Evolutionary conservation across 768 basidiomycete genomes (phyloP).

Genomic region (Lactarius tabidus): DNA sequence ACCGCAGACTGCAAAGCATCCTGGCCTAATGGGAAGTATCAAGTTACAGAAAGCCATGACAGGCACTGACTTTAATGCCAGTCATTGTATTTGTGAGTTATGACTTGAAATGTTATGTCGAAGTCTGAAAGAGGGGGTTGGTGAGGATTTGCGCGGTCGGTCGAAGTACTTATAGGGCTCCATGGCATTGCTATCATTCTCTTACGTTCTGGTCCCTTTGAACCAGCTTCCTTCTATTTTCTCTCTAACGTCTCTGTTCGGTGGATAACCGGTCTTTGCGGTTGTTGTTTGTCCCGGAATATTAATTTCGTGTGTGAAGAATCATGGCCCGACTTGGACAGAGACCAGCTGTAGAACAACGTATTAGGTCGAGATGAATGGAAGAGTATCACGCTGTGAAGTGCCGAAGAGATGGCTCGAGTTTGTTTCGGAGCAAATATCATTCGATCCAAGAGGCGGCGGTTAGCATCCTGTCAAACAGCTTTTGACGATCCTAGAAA

Average conservation of each 20-base stretch:
- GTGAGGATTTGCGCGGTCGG: background rate
- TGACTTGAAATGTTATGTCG: background rate
- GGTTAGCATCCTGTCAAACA: background rate
- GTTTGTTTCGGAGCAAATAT: background rate
- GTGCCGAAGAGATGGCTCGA: background rate
- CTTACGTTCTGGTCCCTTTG: too few relatives aligned
- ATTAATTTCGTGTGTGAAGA: background rate
- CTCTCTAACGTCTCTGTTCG: background rate
- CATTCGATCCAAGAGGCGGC: too few relatives aligned
- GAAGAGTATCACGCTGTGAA: background rate
- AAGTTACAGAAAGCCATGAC: too few relatives aligned
- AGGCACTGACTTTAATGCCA: constrained; percentile 1
- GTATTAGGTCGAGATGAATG: background rate
- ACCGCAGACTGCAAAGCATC: background rate
- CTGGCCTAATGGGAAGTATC: background rate
- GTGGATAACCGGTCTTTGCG: background rate
- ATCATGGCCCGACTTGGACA: background rate
- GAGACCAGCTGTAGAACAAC: background rate
- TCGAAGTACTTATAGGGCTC: constrained; percentile 7
- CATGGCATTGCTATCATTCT: too few relatives aligned
- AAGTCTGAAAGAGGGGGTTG: background rate
- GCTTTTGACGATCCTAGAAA: background rate
- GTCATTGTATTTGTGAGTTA: constrained; percentile 2
- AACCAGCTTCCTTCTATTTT: background rate
- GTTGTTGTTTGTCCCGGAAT: background rate